Evolutionary conservation across 2,329 filamentous ascomycete species (phyloP).

Genomic region (Endoconidiophora polonica): DNA sequence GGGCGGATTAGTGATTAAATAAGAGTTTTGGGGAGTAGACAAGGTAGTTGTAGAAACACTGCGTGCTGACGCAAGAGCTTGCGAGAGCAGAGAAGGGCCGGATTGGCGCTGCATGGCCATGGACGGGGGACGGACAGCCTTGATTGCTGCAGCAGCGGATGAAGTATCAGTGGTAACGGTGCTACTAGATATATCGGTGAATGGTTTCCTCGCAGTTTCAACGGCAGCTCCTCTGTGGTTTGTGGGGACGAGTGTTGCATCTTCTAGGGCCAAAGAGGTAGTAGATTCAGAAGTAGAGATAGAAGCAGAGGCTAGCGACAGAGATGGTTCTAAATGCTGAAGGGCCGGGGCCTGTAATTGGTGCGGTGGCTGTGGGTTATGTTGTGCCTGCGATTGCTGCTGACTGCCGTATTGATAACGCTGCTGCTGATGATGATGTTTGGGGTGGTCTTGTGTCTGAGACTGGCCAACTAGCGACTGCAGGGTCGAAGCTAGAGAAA

Average conservation of each 20-base stretch:
- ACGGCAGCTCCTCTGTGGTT: background rate
- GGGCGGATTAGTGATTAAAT: background rate
- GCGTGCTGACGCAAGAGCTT: constrained; percentile 41
- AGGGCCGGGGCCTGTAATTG: background rate
- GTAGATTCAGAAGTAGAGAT: background rate
- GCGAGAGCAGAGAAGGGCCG: constrained; percentile 38
- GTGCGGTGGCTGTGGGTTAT: background rate
- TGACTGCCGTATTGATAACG: background rate
- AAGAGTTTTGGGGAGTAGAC: constrained; percentile 7
- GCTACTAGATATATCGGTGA: background rate
- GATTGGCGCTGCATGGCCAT: constrained; percentile 25
- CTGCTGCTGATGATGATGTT: background rate
- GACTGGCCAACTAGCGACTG: constrained; percentile 4
- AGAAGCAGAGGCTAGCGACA: background rate
- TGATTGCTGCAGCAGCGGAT: constrained; percentile 17
- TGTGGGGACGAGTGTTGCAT: background rate
- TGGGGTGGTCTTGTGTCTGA: background rate
- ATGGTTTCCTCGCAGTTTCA: background rate
- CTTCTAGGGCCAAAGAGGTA: background rate
- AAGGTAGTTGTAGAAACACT: constrained; percentile 18
- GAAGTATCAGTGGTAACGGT: background rate
- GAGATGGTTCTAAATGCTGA: background rate
- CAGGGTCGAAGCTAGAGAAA: constrained; percentile 6
- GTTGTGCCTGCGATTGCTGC: background rate
- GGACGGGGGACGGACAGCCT: constrained; percentile 27